These are phyloP conservation scores for Fraxinus americana DNA, from an alignment of 257 asterid species.

Conservation along the genomic window DNA sequence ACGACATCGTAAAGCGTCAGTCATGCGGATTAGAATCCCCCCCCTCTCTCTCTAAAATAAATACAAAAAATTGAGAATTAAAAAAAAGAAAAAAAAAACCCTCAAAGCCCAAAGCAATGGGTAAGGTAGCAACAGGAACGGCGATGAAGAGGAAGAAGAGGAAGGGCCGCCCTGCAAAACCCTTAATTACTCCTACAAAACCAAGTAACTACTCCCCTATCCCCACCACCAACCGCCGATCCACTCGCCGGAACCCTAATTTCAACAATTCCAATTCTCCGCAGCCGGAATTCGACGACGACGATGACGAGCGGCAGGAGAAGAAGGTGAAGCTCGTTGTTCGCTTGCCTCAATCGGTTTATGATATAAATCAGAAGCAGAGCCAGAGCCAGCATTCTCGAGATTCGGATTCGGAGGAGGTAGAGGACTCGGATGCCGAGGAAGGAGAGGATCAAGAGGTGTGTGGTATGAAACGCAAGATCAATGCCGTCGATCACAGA, in stretches of 20 bases:
- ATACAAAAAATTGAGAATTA: conserved; percentile 5
- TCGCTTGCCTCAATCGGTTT: conserved; percentile 66
- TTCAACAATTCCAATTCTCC: conserved; percentile 22
- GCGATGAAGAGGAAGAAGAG: conserved; percentile 65
- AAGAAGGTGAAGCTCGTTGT: conserved; percentile 89
- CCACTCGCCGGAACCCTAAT: conserved; percentile 45
- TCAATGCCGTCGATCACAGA: conserved; percentile 65
- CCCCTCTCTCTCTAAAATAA: neutral
- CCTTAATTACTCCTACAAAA: conserved; percentile 27
- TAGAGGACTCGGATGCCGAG: conserved; percentile 40
- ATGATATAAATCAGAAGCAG: conserved; percentile 33
- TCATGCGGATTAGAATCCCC: neutral
- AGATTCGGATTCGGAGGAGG: conserved; percentile 55
- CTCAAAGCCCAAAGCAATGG: conserved; percentile 17
- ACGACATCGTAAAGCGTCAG: conserved; percentile 8
- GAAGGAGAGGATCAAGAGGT: conserved; percentile 49
- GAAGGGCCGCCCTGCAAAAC: conserved; percentile 71
- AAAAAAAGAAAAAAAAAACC: neutral
- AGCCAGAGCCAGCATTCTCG: conserved; percentile 38
- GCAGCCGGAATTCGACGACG: conserved; percentile 51
- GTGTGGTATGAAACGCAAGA: conserved; percentile 43
- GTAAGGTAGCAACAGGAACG: conserved; percentile 24
- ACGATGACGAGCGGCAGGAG: conserved; percentile 83
- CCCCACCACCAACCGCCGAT: conserved; percentile 41
- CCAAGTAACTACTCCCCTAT: conserved; percentile 40